Percentiles rank a stretch among this genome's conserved stretches.
phyloP scores from a whole-genome alignment of 441 rosid genomes.

The Arabidopsis hybrid region DNA sequence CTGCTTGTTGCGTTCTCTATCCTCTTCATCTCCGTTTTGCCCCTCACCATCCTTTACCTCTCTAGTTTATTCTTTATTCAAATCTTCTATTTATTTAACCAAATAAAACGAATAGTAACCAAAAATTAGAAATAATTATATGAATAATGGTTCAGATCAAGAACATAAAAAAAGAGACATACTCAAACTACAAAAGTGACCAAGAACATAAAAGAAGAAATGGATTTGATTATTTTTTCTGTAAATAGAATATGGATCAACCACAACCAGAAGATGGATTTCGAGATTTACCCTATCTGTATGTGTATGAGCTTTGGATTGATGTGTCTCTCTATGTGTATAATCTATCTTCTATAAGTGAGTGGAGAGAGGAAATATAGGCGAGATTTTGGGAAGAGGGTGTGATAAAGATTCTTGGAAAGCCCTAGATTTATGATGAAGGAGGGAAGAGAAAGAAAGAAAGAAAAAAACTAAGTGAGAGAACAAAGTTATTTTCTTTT shows the following conservation, averaged over 20 bases:
- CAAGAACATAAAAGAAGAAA: slow-evolving; percentile 13
- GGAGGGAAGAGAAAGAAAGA: background rate
- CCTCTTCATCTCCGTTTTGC: slow-evolving; percentile 93
- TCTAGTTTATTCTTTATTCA: background rate
- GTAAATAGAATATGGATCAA: slow-evolving; percentile 49
- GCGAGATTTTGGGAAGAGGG: slow-evolving; percentile 23
- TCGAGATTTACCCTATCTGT: slow-evolving; percentile 39
- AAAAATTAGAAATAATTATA: background rate
- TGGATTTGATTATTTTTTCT: slow-evolving; percentile 15
- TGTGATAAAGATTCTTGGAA: slow-evolving; percentile 30
- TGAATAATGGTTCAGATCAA: too few relatives aligned
- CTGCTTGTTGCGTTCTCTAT: slow-evolving; percentile 89
- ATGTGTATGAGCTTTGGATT: slow-evolving; percentile 25
- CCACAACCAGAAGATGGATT: slow-evolving; percentile 36
- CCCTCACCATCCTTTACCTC: slow-evolving; percentile 71
- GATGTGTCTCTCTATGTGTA: slow-evolving; percentile 15
- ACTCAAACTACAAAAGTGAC: background rate
- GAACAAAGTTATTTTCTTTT: background rate
- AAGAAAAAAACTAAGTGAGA: background rate
- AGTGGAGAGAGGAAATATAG: slow-evolving; percentile 17
- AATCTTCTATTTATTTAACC: background rate
- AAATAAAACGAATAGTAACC: background rate
- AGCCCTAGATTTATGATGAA: slow-evolving; percentile 56
- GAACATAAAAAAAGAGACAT: too few relatives aligned
- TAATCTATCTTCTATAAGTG: background rate